Percentiles rank a stretch among this genome's conserved stretches.
Evolutionary conservation across 1,139 yeast genomes (phyloP).

Genomic region (Pichia inconspicua): DNA sequence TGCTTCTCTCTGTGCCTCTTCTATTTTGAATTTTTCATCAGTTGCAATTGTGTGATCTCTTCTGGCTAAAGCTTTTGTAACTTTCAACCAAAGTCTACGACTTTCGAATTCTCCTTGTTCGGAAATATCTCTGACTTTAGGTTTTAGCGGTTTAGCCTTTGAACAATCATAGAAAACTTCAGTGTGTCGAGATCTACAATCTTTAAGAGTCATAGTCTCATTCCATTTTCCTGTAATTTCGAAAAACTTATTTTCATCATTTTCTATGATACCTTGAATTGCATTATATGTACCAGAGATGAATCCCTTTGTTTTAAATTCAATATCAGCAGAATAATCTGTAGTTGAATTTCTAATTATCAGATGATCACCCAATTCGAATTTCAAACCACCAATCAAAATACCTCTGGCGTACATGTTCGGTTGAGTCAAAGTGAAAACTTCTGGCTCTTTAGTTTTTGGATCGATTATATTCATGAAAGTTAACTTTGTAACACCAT

Average conservation of each 20-base stretch:
- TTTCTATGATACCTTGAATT: constrained; percentile 65
- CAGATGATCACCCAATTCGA: constrained; percentile 91
- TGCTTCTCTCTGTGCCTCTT: constrained; percentile 66
- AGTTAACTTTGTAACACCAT: constrained; percentile 71
- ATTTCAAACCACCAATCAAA: constrained; percentile 78
- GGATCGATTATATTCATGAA: constrained; percentile 52
- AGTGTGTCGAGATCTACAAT: constrained; percentile 28
- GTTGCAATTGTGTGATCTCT: constrained; percentile 82
- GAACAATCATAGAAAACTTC: constrained; percentile 57
- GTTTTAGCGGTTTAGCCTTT: constrained; percentile 44
- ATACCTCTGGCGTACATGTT: constrained; percentile 95
- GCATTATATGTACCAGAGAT: constrained; percentile 89
- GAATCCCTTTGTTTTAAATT: constrained; percentile 91
- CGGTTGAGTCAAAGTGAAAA: constrained; percentile 81
- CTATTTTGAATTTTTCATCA: constrained; percentile 77
- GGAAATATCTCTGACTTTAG: constrained; percentile 65
- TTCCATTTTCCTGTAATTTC: constrained; percentile 90
- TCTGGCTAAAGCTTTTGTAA: constrained; percentile 64
- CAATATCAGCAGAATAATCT: constrained; percentile 70
- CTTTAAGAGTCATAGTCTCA: constrained; percentile 67
- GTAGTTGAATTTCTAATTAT: constrained; percentile 53
- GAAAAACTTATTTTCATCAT: constrained; percentile 48
- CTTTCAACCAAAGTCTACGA: constrained; percentile 73
- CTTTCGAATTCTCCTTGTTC: constrained; percentile 83
- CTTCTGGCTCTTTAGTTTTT: constrained; percentile 41